Evolutionary conservation across 163 green algal genomes (phyloP), one percentile per base, ranked within the genome.

Genomic region (Picocystis sp.): DNA sequence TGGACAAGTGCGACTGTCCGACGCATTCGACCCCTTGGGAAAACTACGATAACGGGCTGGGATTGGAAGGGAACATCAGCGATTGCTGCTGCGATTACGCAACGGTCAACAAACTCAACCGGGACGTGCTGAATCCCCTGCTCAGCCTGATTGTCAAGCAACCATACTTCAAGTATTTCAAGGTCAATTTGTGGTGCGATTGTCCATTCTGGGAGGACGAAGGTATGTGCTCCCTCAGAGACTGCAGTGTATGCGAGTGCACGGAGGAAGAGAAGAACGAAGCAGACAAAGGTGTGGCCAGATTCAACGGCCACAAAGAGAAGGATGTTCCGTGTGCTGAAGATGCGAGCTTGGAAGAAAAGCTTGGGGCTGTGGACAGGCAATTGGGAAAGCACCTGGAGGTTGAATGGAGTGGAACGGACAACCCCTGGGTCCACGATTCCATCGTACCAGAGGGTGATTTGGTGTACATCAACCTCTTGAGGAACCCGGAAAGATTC

Each of bases 191-290:
- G 52, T 83, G 80, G 57, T 92, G 84, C 58, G 81, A 92, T 60
- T 95, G 86, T 65, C 83, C 79, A 2, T 74, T 93, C 50, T 95
- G 86, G 86, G 83, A 81, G 1, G 86, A 95, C 35, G 84, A 92
- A 61, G 75, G 71, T 58, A 81, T 82, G 74, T 84, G 76, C 62
- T 66, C 60, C 11, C 61, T 47, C 34, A 42, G 61, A 9, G 75
- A 85, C 43, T 93, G 84, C 71, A 78, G 65, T 29, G 81, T 94
- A 47, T 87, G 77, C 62, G 78, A 90, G 63, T 94, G 84, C 52
- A 70, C 78, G 24, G 63, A 76, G 10, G 43, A 52, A 3, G 84
- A 94, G 13, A 38, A 38, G 29, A 38, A 38, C 29, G 29, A 38
- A 38, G 29, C 29, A 8, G 29, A 38, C 29, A 38, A 38, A 38